Evolutionary conservation across 257 asterid genomes (phyloP).

Genomic region (Salvia rosmarinus): DNA sequence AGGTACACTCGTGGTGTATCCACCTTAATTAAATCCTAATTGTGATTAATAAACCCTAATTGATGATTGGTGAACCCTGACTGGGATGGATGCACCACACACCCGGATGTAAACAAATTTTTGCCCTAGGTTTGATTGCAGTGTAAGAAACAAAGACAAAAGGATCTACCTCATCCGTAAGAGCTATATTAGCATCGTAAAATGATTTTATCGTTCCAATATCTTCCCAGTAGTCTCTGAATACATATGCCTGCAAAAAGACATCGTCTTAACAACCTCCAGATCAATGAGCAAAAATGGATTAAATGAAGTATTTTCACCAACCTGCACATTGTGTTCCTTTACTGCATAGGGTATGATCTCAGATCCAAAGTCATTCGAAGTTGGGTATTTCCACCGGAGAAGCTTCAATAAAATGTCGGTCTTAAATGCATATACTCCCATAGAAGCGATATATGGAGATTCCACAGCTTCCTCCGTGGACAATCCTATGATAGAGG

Average conservation of each 20-base stretch:
- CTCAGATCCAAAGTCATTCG: constrained; percentile 96
- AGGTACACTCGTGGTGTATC: too few relatives aligned
- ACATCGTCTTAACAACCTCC: neutral
- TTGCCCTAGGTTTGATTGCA: neutral
- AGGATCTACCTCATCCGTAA: constrained; percentile 66
- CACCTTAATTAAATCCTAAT: too few relatives aligned
- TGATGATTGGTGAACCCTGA: too few relatives aligned
- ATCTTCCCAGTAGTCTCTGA: constrained; percentile 98
- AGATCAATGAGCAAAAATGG: neutral
- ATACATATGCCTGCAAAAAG: constrained; percentile 70
- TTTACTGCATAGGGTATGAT: constrained; percentile 81
- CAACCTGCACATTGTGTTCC: constrained; percentile 77
- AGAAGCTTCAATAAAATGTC: constrained; percentile 75
- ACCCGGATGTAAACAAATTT: too few relatives aligned
- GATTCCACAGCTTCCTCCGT: constrained; percentile 58
- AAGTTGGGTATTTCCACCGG: constrained; percentile 66
- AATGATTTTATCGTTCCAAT: constrained; percentile 86
- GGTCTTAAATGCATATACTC: constrained; percentile 85
- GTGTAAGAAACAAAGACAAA: neutral
- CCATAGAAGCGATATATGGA: constrained; percentile 95
- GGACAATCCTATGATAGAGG: constrained; percentile 74
- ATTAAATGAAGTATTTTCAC: neutral
- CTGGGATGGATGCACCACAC: too few relatives aligned
- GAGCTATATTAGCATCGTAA: constrained; percentile 89
- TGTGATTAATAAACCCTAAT: too few relatives aligned